phyloP scores from a whole-genome alignment of 495 filamentous ascomycete genomes.

The Neurospora cerealis region DNA sequence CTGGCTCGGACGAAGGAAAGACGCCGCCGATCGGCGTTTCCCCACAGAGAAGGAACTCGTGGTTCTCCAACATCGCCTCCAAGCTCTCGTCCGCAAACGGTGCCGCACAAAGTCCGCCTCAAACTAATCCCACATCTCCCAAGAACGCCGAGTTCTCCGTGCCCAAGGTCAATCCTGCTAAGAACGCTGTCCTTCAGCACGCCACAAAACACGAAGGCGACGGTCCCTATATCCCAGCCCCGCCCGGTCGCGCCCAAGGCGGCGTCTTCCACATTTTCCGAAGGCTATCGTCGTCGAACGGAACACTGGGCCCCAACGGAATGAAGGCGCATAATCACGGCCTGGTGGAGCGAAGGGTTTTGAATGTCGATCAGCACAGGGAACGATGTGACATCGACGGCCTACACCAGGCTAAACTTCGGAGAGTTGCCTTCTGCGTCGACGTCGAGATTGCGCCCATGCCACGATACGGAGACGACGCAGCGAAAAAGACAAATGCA shows the following conservation, averaged over 20 bases:
- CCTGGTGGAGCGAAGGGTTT: slow-evolving; percentile 62
- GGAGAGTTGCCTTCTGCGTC: slow-evolving; percentile 87
- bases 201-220: slow-evolving; percentile 38
- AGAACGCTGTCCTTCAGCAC: slow-evolving; percentile 44
- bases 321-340: slow-evolving; percentile 38
- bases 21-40: slow-evolving; percentile 15
- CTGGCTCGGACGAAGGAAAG: slow-evolving; percentile 27
- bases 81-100: slow-evolving; percentile 69
- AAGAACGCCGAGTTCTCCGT: slow-evolving; percentile 49
- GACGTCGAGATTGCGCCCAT: slow-evolving; percentile 86
- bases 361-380: slow-evolving; percentile 76
- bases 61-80: slow-evolving; percentile 86
- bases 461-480: slow-evolving; percentile 42
- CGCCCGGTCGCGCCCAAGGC: slow-evolving; percentile 52
- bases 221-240: slow-evolving; percentile 56
- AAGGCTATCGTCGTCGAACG: slow-evolving; percentile 63
- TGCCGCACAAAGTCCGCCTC: slow-evolving; percentile 34
- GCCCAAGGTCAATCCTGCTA: slow-evolving; percentile 40
- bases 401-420: slow-evolving; percentile 68
- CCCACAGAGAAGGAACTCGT: slow-evolving; percentile 59
- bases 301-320: slow-evolving; percentile 25
- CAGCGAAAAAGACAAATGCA: slow-evolving; percentile 15
- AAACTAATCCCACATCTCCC: slow-evolving; percentile 28
- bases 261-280: slow-evolving; percentile 77
- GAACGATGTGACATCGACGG: slow-evolving; percentile 72